phyloP scores from a whole-genome alignment of 345 rosid genomes.

The Salix suchowensis region DNA sequence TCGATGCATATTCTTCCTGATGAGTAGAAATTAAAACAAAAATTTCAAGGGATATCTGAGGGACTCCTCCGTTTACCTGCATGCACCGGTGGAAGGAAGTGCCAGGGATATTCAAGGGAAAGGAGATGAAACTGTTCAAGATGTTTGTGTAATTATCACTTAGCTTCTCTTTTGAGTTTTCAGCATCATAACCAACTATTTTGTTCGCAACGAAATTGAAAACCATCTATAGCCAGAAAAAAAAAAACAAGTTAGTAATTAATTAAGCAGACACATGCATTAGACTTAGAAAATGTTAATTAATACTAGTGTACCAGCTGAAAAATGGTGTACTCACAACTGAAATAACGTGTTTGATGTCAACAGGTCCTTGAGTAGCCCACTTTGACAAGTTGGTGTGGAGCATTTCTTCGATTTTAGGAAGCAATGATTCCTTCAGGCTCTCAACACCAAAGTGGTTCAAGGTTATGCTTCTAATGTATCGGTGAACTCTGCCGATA shows the following conservation, averaged over 20 bases:
- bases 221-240: conserved; percentile 16
- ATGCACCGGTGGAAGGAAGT: conserved; percentile 36
- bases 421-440: conserved; percentile 15
- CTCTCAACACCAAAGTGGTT: conserved; percentile 19
- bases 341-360: not conserved
- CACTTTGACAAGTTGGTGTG: conserved; percentile 2
- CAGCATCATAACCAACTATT: conserved; percentile 19
- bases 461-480: conserved; percentile 3
- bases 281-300: not conserved
- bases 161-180: conserved; percentile 4
- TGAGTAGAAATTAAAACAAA: not conserved
- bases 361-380: not conserved
- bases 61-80: conserved; percentile 14
- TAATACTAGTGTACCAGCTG: too few species aligned
- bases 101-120: conserved; percentile 37
- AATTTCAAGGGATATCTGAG: not conserved
- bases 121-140: conserved; percentile 15
- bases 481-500: conserved; percentile 4
- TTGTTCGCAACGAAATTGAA: conserved; percentile 21
- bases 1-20: not conserved
- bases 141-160: conserved; percentile 14
- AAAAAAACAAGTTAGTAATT: not conserved
- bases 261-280: not conserved
- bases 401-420: conserved; percentile 13
- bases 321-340: not conserved